Base-by-base conservation (phyloP, 1,284 basidiomycete genomes). In the Singerocomus rubriflavus region DNA sequence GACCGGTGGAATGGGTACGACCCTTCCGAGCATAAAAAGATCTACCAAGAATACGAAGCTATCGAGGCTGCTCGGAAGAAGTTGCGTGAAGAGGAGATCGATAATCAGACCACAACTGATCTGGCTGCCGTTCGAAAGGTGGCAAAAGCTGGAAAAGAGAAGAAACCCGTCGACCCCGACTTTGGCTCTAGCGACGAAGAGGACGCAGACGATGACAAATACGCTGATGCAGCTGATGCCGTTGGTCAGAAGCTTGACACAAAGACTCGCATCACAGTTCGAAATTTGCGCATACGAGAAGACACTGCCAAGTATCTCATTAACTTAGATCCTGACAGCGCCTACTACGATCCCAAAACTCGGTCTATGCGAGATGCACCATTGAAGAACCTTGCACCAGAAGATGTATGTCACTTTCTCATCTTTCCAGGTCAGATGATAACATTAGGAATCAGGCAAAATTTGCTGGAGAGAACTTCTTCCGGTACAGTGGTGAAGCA, bases 1-100 rank as follows among this genome's bases (percentile, higher is more conserved):
- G 97, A 99, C 69, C 74, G 97, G 49, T 99, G 97, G 95, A 98
- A 98, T 69, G 97, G 97, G 5, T 99, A 99, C 69, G 94, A 99
- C 66, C 81, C 93, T 5, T 72, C 85, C 5, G 86, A 90, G 65
- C 92, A 98, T 71, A 85, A 84, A 63, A 78, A 73, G 56, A 84
- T 98, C 21, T 92, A 98, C 60, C 91, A 96, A 12, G 95, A 98
- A 71, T 97, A 98, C 66, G 89, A 89, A 45, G 94, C 95, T 13
- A 74, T 98, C 46, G 97, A 99, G 71, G 83, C 86, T 49, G 95
- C 92, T 44, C 77, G 97, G 56, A 84, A 93, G 71, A 90, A 90
- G 70, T 66, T 93, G 60, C 79, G 95, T 50, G 97, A 99, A 72
- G 94, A 97, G 63, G 91, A 97, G 73, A 93, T 99, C 63, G 97